These are phyloP conservation scores for Ogataea pini DNA, from an alignment of 805 yeast species.

Conservation along the genomic window DNA sequence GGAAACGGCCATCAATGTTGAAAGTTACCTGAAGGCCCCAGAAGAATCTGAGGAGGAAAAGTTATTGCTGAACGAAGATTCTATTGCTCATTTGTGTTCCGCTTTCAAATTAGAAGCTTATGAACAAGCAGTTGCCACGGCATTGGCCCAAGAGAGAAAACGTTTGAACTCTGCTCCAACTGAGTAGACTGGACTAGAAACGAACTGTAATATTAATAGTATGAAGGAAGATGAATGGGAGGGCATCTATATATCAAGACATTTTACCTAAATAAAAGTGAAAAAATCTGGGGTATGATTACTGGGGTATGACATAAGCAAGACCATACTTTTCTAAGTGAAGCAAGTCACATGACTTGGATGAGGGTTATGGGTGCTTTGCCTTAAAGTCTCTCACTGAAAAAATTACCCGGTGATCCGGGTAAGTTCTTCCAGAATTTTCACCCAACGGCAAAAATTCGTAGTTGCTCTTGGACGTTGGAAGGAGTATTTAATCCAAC, in stretches of 20 bases:
- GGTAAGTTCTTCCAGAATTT: slow-evolving; percentile 6
- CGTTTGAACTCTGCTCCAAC: slow-evolving; percentile 3
- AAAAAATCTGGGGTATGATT: not conserved
- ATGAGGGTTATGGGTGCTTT: not conserved
- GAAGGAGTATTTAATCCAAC: slow-evolving; percentile 5
- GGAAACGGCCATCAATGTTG: slow-evolving; percentile 21
- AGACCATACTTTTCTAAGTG: not conserved
- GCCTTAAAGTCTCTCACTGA: no score
- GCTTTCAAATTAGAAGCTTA: slow-evolving; percentile 47
- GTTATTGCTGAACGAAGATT: slow-evolving; percentile 45
- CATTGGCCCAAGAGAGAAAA: slow-evolving; percentile 53
- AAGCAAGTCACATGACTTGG: slow-evolving; percentile 1
- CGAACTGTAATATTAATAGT: not conserved
- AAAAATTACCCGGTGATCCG: slow-evolving; percentile 1
- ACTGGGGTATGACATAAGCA: not conserved
- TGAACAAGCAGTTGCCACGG: slow-evolving; percentile 47
- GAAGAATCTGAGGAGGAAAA: slow-evolving; percentile 27
- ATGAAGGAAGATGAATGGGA: no score
- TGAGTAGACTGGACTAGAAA: not conserved
- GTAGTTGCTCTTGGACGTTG: slow-evolving; percentile 2
- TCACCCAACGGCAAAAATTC: slow-evolving; percentile 6
- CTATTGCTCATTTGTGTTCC: slow-evolving; percentile 46
- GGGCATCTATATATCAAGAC: not conserved
- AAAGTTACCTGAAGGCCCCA: slow-evolving; percentile 14
- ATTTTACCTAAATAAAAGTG: not conserved